Evolutionary conservation across 2,329 filamentous ascomycete species (phyloP), one percentile per base, ranked within the genome.

Genomic region (Diplodia sapinea): DNA sequence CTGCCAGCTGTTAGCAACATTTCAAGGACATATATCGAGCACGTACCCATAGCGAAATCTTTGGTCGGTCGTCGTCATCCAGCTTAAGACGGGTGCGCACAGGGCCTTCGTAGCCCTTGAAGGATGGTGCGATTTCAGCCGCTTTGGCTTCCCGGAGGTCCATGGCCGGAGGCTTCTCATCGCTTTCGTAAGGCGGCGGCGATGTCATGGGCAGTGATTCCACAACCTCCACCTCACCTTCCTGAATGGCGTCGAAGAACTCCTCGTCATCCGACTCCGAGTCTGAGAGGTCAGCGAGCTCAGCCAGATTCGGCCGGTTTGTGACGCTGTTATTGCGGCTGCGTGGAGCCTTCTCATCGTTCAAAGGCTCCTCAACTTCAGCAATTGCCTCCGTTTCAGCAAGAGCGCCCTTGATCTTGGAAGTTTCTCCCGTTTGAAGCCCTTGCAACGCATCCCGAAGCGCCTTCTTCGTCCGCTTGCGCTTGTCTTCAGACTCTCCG

Each of bases 211-310:
- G 88, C 80, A 92, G 84, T 9, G 55, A n/a, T 68, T 89, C 88
- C 4, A 90, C 82, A 7, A 96, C 88, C 72, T 96, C 90, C 17
- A 98, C 92, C 74, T 95, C 91, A 15, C 95, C 95, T 51, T 94
- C 92, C 78, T 96, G 95, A 6, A 99, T 90, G 9, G 95, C 95
- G 80, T 99, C 95, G 73, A 98, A 99, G 78, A 99, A 99, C 76
- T 98, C 94, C 64, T 97, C 91, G 57, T 93, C 93, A 40, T 91
- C 91, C 3, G 89, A 92, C 65, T 94, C 93, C 0, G 84, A 85
- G 64, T 88, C 89, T 9, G 92, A 95, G 36, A 84, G 79, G 47
- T 81, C 79, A n/a, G 83, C 85, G 54, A 94, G 85, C 71, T 91
- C 87, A 36, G 88, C 88, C 51, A 95, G 86, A 0, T 85, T 86